phyloP scores from a whole-genome alignment of 208 protist genomes.

The Acanthamoeba polyphaga region DNA sequence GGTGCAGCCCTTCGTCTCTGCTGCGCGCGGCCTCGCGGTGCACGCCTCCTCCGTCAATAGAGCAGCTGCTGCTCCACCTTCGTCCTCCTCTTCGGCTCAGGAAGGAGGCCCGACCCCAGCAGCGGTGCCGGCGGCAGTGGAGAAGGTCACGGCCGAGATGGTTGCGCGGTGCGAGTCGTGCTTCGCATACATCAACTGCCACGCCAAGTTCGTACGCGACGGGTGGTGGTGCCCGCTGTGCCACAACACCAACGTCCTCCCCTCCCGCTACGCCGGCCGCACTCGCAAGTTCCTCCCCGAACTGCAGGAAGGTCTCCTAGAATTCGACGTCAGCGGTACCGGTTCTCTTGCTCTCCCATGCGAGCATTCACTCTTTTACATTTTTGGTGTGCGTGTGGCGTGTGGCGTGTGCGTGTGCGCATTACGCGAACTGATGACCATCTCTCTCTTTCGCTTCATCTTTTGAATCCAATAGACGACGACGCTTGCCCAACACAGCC shows the following conservation, averaged over 20 bases:
- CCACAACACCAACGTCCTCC: slow-evolving; percentile 42
- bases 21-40: neutral
- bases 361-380: too few species aligned
- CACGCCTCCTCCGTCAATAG: neutral
- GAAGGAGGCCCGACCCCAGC: neutral
- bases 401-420: neutral
- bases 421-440: neutral
- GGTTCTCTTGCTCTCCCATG: neutral
- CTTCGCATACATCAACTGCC: slow-evolving; percentile 75
- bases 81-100: neutral
- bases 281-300: slow-evolving; percentile 53
- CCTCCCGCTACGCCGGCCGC: slow-evolving; percentile 65
- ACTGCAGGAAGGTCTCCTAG: slow-evolving; percentile 42
- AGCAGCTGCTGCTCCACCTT: too few species aligned
- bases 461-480: neutral
- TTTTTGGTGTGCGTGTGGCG: neutral
- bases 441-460: too few species aligned
- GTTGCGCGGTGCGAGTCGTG: slow-evolving; percentile 66
- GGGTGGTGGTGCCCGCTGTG: slow-evolving; percentile 69
- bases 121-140: neutral
- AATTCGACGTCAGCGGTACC: slow-evolving; percentile 61
- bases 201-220: slow-evolving; percentile 50
- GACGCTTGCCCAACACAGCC: neutral
- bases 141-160: neutral
- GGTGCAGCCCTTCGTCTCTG: slow-evolving; percentile 67